Conservation (phyloP, 495 filamentous ascomycete genomes). For the Lentithecium fluviatile region DNA sequence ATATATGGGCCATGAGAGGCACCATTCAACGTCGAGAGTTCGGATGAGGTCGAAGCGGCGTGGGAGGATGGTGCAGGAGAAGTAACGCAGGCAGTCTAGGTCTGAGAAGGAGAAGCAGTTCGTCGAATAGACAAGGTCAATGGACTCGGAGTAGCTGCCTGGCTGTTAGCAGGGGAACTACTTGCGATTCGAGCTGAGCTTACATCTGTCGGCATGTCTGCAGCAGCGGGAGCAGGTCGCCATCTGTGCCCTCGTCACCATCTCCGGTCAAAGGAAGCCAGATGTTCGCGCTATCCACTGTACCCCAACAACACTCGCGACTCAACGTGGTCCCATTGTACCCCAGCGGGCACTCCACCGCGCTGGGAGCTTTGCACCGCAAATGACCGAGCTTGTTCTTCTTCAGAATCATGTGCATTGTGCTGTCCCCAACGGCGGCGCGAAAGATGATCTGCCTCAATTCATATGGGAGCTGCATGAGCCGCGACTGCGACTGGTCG, state of each 20-base stretch:
- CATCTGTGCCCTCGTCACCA: constrained; percentile 17
- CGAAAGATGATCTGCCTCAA: constrained; percentile 24
- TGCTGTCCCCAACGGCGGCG: constrained; percentile 19
- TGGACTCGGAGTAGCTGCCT: constrained; percentile 27
- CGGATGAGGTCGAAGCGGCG: constrained; percentile 20
- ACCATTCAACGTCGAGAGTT: constrained; percentile 21
- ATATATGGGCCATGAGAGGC: constrained; percentile 25
- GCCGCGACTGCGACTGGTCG: constrained; percentile 19
- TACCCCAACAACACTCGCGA: constrained; percentile 31
- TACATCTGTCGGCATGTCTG: constrained; percentile 27
- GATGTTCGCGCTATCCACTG: constrained; percentile 25
- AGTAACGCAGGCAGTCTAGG: constrained; percentile 31
- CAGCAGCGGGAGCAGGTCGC: constrained; percentile 22
- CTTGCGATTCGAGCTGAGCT: neutral
- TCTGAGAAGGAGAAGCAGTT: constrained; percentile 34
- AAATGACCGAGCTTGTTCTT: constrained; percentile 24
- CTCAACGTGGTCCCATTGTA: constrained; percentile 15
- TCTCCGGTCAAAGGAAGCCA: constrained; percentile 7
- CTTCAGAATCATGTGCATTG: constrained; percentile 30
- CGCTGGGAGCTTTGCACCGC: constrained; percentile 25
- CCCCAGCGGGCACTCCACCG: constrained; percentile 12
- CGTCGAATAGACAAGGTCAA: constrained; percentile 23
- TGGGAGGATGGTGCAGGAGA: constrained; percentile 28
- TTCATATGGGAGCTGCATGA: constrained; percentile 24
- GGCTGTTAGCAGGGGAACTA: neutral